Evolutionary conservation across 257 asterid genomes (phyloP), one percentile per base, ranked within the genome.

Genomic region (Penstemon barbatus): DNA sequence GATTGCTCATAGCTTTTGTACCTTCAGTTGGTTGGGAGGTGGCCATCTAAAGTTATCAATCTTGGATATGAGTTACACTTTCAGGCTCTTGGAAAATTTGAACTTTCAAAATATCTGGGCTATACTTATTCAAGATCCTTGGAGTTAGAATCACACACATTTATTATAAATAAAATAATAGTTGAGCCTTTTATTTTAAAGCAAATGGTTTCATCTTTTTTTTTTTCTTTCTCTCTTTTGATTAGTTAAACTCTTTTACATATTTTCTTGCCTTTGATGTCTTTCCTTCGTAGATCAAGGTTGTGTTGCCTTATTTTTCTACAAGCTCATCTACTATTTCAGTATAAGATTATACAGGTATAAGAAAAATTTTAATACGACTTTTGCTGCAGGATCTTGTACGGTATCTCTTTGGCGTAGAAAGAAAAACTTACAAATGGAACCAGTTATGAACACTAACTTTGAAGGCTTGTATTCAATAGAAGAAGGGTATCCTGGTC

Each of bases 341-440:
- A 58, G 66, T 38, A 56, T 51, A 55, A 65, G 62, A 72, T 25
- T 25, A 25, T 68, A 63, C 43, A 43, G 15, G 49, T 57, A 8
- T 57, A 15, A 15, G 0, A 15, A 15, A 15, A 15, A 15, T 0
- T 15, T 69, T 70, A 25, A 25, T 68, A 36, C 43, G 51, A 69
- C 41, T 45, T 72, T 77, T 77, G 25, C 73, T 64, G 69, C 84
- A 94, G 99, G 91, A 77, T 74, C 82, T 48, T 79, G 77, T 74
- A 71, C 79, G 72, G 71, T 94, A 58, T 85, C 96, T 63, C 80
- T 94, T 44, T 89, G 96, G 95, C 85, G 79, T 75, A 85, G 80
- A 75, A 80, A 70, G 65, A 60, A 76, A 51, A 71, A 79, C 69
- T 77, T 79, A 55, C 82, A 73, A 74, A 61, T 89, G 82, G 97